phyloP scores from a whole-genome alignment of 1,284 basidiomycete genomes.

The Ceratobasidium sp. region DNA sequence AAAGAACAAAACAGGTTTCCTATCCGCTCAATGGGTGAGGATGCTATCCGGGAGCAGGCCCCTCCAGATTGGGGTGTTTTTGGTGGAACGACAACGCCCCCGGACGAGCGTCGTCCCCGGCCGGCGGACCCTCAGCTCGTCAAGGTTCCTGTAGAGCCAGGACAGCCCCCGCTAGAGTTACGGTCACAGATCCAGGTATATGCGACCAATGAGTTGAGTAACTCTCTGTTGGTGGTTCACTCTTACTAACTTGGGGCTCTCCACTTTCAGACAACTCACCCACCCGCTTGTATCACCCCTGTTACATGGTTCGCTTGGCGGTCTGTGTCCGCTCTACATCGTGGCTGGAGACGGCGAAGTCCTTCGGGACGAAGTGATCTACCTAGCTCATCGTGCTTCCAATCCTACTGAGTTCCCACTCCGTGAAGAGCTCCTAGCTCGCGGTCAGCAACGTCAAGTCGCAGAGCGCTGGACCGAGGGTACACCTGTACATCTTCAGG shows the following conservation, averaged over 20 bases:
- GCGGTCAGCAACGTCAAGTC: slow-evolving; percentile 70
- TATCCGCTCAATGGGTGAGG: neutral
- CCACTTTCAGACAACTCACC: slow-evolving; percentile 57
- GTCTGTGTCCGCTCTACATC: slow-evolving; percentile 84
- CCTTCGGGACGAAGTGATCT: slow-evolving; percentile 89
- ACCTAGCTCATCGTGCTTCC: slow-evolving; percentile 88
- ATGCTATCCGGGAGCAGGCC: neutral
- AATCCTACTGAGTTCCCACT: slow-evolving; percentile 77
- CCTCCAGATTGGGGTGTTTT: neutral
- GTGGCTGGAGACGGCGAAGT: slow-evolving; percentile 92
- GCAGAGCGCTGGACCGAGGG: slow-evolving; percentile 64
- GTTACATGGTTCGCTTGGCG: slow-evolving; percentile 79
- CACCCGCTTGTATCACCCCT: slow-evolving; percentile 89
- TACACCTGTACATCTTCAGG: slow-evolving; percentile 90
- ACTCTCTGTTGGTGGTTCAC: neutral
- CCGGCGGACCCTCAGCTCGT: slow-evolving; percentile 13
- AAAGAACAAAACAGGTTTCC: neutral
- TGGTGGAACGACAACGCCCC: slow-evolving; percentile 28
- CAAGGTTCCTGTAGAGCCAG: slow-evolving; percentile 29
- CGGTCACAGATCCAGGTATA: slow-evolving; percentile 36
- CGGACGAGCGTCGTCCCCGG: slow-evolving; percentile 23
- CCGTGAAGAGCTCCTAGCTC: slow-evolving; percentile 64
- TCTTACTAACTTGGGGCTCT: neutral
- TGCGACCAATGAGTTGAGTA: slow-evolving; percentile 37
- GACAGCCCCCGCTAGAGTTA: slow-evolving; percentile 33